These are phyloP conservation scores for Spiromastix sp. DNA, from an alignment of 2,329 filamentous ascomycete species.

Conservation along the genomic window DNA sequence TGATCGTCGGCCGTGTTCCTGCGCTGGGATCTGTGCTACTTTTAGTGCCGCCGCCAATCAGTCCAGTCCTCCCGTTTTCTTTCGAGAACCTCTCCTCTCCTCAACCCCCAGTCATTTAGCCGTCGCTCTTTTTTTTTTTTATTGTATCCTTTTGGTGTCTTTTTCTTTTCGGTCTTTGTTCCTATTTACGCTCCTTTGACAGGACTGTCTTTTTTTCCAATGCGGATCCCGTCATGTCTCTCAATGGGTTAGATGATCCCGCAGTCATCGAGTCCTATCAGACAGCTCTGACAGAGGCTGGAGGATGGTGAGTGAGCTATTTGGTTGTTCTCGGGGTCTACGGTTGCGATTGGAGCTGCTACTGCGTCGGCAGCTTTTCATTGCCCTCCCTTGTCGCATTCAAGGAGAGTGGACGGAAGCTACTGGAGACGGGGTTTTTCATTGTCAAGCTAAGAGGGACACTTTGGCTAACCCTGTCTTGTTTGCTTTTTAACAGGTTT, in stretches of 20 bases:
- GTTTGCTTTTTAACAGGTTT: constrained; percentile 53
- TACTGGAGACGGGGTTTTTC: too few species aligned
- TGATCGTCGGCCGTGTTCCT: too few species aligned
- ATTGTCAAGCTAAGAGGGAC: constrained; percentile 8
- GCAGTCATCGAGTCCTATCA: constrained; percentile 79
- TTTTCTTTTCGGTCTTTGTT: too few species aligned
- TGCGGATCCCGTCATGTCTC: constrained; percentile 56
- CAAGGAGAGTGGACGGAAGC: too few species aligned
- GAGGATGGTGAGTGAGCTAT: constrained; percentile 69
- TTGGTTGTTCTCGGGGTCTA: constrained; percentile 6
- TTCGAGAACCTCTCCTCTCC: constrained; percentile 10
- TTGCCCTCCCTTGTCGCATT: too few species aligned
- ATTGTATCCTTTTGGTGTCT: constrained; percentile 4
- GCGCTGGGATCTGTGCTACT: too few species aligned
- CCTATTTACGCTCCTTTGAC: too few species aligned
- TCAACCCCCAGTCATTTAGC: too few species aligned
- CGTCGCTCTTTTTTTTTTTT: constrained; percentile 4
- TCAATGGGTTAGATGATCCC: constrained; percentile 83
- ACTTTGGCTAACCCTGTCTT: constrained; percentile 7
- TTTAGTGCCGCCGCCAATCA: too few species aligned
- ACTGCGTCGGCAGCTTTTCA: too few species aligned
- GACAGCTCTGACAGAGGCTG: constrained; percentile 66
- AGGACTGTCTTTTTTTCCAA: constrained; percentile 9
- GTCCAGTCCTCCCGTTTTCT: constrained; percentile 9
- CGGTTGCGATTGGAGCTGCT: too few species aligned